Percentiles rank a stretch among this genome's conserved stretches.
These are phyloP conservation scores for Talaromyces proteolyticus DNA, from an alignment of 495 filamentous ascomycete genomes.

Conservation along the genomic window DNA sequence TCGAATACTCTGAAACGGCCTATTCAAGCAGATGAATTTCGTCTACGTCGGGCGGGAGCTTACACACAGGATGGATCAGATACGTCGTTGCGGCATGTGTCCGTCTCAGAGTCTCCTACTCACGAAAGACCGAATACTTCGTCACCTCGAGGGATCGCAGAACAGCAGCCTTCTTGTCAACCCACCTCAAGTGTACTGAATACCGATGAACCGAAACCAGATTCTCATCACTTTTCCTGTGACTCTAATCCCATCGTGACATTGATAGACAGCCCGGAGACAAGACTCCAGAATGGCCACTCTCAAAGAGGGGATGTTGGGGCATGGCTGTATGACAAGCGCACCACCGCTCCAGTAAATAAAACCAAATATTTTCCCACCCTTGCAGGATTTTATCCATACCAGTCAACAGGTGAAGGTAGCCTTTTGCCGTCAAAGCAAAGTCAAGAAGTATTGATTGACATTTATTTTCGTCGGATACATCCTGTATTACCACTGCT, in stretches of 20 bases:
- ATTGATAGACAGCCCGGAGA: conserved; percentile 10
- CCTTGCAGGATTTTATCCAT: background rate
- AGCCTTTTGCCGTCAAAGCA: conserved; percentile 11
- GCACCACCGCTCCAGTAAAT: background rate
- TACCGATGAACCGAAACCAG: background rate
- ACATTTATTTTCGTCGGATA: conserved; percentile 19
- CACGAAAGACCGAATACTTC: background rate
- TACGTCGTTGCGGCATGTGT: background rate
- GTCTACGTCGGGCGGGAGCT: background rate
- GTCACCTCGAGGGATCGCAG: background rate
- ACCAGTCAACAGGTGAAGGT: background rate
- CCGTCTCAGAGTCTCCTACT: background rate
- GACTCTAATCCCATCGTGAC: conserved; percentile 18
- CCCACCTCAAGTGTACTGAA: background rate
- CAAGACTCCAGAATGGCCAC: conserved; percentile 12
- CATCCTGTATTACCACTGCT: conserved; percentile 23
- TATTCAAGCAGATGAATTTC: background rate
- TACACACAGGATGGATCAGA: background rate
- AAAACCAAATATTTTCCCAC: conserved; percentile 2
- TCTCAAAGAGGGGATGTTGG: conserved; percentile 14
- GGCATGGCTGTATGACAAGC: conserved; percentile 11
- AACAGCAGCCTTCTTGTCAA: background rate
- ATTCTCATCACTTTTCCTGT: conserved; percentile 12
- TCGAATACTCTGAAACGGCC: background rate
- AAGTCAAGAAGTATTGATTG: conserved; percentile 14